Percentiles rank a stretch among this genome's conserved stretches.
Conservation (phyloP, 225 moss, liverwort and hornwort species). For the Ulota crispa region DNA sequence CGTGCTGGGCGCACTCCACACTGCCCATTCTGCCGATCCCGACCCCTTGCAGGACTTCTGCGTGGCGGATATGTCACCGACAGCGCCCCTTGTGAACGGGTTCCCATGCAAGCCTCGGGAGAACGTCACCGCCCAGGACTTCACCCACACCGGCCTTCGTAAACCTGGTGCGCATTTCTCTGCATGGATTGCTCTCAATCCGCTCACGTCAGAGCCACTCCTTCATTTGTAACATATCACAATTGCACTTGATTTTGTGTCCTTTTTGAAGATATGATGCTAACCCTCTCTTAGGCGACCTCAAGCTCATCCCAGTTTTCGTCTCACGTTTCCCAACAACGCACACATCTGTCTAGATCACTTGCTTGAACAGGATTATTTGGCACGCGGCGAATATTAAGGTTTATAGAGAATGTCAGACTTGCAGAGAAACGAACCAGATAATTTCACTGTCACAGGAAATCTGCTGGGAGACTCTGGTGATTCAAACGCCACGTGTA, state of each 20-base stretch:
- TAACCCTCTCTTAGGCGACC: neutral
- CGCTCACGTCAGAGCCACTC: neutral
- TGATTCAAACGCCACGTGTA: too few relatives aligned
- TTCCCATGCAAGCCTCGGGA: constrained; percentile 1
- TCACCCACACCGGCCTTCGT: neutral
- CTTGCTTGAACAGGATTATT: too few relatives aligned
- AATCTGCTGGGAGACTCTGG: too few relatives aligned
- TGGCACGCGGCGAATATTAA: too few relatives aligned
- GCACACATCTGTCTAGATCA: too few relatives aligned
- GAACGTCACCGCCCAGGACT: neutral
- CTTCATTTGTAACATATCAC: neutral
- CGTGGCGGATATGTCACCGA: neutral
- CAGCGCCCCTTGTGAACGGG: neutral
- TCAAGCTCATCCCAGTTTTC: too few relatives aligned
- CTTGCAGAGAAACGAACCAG: too few relatives aligned
- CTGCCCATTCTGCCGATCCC: constrained; percentile 4
- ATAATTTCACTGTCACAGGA: too few relatives aligned
- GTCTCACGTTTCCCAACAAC: too few relatives aligned
- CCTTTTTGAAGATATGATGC: neutral
- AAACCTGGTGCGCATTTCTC: neutral
- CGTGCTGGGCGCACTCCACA: neutral
- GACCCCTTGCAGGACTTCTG: constrained; percentile 20
- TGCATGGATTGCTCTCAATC: neutral
- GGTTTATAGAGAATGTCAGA: too few relatives aligned
- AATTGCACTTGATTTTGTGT: neutral